Evolutionary conservation across 768 basidiomycete species (phyloP).

Genomic region (Russula sp.): DNA sequence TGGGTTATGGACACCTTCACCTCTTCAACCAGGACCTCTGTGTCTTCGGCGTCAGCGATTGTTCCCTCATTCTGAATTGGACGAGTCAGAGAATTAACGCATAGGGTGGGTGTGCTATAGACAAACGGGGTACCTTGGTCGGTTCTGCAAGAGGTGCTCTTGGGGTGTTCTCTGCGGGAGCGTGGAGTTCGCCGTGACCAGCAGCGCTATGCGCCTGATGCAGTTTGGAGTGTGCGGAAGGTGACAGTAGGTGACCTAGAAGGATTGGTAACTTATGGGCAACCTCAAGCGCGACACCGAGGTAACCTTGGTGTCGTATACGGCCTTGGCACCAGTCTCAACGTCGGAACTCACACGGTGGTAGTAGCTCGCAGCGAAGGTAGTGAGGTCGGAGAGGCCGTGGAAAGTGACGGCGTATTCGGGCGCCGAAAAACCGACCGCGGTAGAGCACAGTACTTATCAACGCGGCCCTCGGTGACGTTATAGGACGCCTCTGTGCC

Average conservation of each 20-base stretch:
- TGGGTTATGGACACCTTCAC: conserved; percentile 27
- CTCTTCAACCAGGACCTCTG: conserved; percentile 27
- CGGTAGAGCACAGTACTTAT: conserved; percentile 84
- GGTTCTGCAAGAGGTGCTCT: conserved; percentile 29
- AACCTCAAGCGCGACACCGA: conserved; percentile 88
- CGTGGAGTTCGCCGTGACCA: conserved; percentile 48
- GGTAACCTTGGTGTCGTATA: conserved; percentile 92
- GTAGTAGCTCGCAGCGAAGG: conserved; percentile 96
- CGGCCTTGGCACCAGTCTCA: conserved; percentile 92
- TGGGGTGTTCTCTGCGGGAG: conserved; percentile 44
- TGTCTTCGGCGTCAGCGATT: conserved; percentile 28
- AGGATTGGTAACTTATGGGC: no score
- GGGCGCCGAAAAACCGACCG: conserved; percentile 79
- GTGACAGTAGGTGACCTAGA: conserved; percentile 22
- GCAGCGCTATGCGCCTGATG: conserved; percentile 44
- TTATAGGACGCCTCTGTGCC: conserved; percentile 97
- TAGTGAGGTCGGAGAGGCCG: conserved; percentile 89
- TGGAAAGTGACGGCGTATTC: conserved; percentile 94
- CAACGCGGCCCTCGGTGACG: conserved; percentile 87
- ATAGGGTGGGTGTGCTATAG: no score
- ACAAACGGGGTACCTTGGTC: neutral
- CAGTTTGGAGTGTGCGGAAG: conserved; percentile 16
- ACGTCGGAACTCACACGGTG: conserved; percentile 90
- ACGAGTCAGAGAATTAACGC: neutral
- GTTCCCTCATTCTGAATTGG: conserved; percentile 8